Base-by-base conservation (phyloP, 306 rosid species). In the Vicia villosa region DNA sequence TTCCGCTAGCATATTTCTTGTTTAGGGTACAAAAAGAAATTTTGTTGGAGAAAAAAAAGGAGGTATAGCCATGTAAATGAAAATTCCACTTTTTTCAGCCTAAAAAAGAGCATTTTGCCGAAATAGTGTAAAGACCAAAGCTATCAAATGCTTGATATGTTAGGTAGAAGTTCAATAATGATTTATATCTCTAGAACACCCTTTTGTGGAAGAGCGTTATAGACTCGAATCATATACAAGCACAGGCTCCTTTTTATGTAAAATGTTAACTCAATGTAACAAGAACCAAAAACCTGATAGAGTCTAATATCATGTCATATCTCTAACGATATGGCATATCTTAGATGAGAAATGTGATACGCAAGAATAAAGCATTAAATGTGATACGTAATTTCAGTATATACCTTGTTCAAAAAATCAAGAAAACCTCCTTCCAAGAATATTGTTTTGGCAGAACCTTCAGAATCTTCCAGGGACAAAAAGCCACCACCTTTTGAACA, bases 391-490 rank as follows among this genome's bases (percentile, higher is more conserved):
- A 8, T 54, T 74, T 73, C 77, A 76, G 74, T 40, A 60, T 26
- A 50, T 75, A 95, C 99, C 99, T 87, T 84, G 79, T 87, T 84
- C 80, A 95, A 55, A 82, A 78, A 95, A 63, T 89, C 85, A 77
- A 95, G 79, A 80, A 95, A 95, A 52, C 97, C 99, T 72, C 81
- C 85, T 77, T 87, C 85, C 88, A 91, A 77, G 73, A 86, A 83
- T 65, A 74, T 86, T 63, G 64, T 67, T 63, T 46, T 52, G 34
- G 82, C 68, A 70, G 83, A 84, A 77, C 97, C 91, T 73, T 79
- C 73, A 72, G 83, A 86, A 80, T 87, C 95, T 81, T 95, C 91
- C 72, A 84, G 73, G 24, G 89, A 87, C 67, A 95, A 66, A 79
- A 79, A 72, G 52, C 97, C 98, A 24, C 93, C 87, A 63, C 86